phyloP scores from a whole-genome alignment of 768 basidiomycete species.

The Collybiopsis confluens region DNA sequence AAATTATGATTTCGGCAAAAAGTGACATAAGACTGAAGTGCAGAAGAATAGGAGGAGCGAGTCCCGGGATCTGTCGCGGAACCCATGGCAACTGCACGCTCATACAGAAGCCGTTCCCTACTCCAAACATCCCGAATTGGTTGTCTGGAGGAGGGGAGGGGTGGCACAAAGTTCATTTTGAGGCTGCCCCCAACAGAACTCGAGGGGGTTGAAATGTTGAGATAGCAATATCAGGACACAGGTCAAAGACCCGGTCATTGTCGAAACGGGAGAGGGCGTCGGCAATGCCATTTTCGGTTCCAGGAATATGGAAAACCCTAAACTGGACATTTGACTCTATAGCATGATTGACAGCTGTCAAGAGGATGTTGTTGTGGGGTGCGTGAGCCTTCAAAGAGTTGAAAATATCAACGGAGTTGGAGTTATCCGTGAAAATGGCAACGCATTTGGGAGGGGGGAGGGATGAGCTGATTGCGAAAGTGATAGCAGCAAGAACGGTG shows the following conservation, averaged over 20 bases:
- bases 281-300: conserved; percentile 16
- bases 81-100: neutral
- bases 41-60: neutral
- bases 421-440: conserved; percentile 14
- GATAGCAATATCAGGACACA: neutral
- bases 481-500: neutral
- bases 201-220: neutral
- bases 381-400: conserved; percentile 12
- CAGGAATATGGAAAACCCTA: conserved; percentile 19
- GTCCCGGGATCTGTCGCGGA: neutral
- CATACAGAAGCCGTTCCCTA: neutral
- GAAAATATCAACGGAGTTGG: conserved; percentile 20
- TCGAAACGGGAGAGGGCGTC: conserved; percentile 17
- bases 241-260: neutral
- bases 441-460: no score
- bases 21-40: neutral
- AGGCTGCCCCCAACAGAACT: neutral
- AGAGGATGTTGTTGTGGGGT: conserved; percentile 15
- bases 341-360: conserved; percentile 9
- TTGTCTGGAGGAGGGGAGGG: neutral
- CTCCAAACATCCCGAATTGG: neutral
- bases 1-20: neutral
- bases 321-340: conserved; percentile 10
- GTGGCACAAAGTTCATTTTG: neutral
- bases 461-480: neutral